Evolutionary conservation across 2,329 filamentous ascomycete genomes (phyloP).

Genomic region (Chaetomium olivaceum): DNA sequence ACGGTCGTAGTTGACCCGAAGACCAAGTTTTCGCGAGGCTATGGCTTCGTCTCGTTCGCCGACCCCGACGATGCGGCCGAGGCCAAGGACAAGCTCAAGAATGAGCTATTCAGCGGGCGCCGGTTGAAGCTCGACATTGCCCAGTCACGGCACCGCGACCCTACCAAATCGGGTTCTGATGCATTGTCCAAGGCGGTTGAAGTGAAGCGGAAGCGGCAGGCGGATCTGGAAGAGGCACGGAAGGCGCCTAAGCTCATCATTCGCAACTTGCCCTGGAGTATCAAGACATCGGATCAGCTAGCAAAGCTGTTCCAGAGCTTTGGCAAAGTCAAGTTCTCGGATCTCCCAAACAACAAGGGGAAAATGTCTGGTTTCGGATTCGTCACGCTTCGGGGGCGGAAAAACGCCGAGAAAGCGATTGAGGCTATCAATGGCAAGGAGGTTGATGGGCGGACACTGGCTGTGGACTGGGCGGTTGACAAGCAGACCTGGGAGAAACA

Average conservation of each 20-base stretch:
- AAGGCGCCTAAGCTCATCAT: slow-evolving; percentile 79
- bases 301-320: slow-evolving; percentile 78
- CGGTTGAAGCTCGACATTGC: slow-evolving; percentile 86
- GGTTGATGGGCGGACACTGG: slow-evolving; percentile 82
- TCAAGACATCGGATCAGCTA: slow-evolving; percentile 83
- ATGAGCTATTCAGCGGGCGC: slow-evolving; percentile 73
- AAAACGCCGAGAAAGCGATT: slow-evolving; percentile 89
- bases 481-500: slow-evolving; percentile 80
- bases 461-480: slow-evolving; percentile 96
- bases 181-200: slow-evolving; percentile 43
- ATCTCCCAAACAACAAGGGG: slow-evolving; percentile 75
- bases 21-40: slow-evolving; percentile 87
- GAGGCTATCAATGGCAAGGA: slow-evolving; percentile 84
- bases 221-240: slow-evolving; percentile 60
- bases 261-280: slow-evolving; percentile 92
- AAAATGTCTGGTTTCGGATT: slow-evolving; percentile 90
- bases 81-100: slow-evolving; percentile 80
- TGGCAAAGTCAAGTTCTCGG: slow-evolving; percentile 86
- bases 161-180: slow-evolving; percentile 42
- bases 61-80: slow-evolving; percentile 86
- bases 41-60: slow-evolving; percentile 95
- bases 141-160: slow-evolving; percentile 74
- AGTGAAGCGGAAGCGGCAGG: slow-evolving; percentile 56
- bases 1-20: slow-evolving; percentile 84
- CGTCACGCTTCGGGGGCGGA: slow-evolving; percentile 80